These are phyloP conservation scores for Backusella westeae DNA, from an alignment of 192 early-diverging fungal species.

Conservation along the genomic window DNA sequence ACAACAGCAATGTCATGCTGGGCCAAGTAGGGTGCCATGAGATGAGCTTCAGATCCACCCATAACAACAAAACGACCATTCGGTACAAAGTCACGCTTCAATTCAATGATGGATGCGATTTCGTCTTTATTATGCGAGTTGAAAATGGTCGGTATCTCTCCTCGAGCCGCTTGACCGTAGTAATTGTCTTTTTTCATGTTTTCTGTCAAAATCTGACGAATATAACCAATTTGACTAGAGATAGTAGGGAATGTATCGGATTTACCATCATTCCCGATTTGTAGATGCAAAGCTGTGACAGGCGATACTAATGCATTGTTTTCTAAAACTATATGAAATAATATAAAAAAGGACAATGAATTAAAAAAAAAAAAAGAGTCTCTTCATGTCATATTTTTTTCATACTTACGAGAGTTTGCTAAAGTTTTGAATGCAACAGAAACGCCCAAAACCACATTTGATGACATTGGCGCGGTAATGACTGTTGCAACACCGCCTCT, in stretches of 20 bases:
- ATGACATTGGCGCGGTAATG: slow-evolving; percentile 53
- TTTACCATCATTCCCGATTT: slow-evolving; percentile 50
- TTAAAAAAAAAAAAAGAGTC: too few species aligned
- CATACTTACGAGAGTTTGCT: slow-evolving; percentile 44
- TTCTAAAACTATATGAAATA: neutral
- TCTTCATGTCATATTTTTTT: neutral
- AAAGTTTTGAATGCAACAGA: slow-evolving; percentile 68
- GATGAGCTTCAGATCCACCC: slow-evolving; percentile 64
- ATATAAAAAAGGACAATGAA: neutral
- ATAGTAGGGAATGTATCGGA: slow-evolving; percentile 44
- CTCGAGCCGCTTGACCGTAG: slow-evolving; percentile 40
- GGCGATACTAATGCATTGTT: slow-evolving; percentile 44
- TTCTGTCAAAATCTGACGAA: slow-evolving; percentile 42
- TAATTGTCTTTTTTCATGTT: slow-evolving; percentile 29
- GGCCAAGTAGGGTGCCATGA: slow-evolving; percentile 57
- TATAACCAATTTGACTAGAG: slow-evolving; percentile 49
- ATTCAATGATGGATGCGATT: slow-evolving; percentile 57
- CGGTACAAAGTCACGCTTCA: slow-evolving; percentile 53
- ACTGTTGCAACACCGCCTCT: slow-evolving; percentile 57
- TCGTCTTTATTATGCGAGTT: slow-evolving; percentile 54
- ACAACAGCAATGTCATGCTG: slow-evolving; percentile 57
- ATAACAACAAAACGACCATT: slow-evolving; percentile 46
- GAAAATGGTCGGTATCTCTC: slow-evolving; percentile 50
- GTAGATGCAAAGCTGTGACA: slow-evolving; percentile 57
- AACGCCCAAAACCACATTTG: slow-evolving; percentile 54